Evolutionary conservation across 2,329 filamentous ascomycete genomes (phyloP), one percentile per base, ranked within the genome.

Genomic region (Phaeosphaeriaceae sp.): DNA sequence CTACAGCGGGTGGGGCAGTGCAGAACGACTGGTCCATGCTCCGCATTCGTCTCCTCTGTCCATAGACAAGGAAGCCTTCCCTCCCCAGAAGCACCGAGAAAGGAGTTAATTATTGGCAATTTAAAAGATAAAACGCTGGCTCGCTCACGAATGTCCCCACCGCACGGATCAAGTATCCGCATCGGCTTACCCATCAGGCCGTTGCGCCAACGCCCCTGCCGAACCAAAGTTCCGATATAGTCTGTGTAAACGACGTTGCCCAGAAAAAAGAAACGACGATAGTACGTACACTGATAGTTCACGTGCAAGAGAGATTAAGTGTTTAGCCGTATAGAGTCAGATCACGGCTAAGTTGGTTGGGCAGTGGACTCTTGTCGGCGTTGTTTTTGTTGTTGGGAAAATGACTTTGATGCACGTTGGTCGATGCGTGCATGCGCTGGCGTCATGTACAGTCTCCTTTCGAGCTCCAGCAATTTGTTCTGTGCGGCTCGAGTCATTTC

Each of bases 361-460:
- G 45, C 47, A 50, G 41, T 47, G 53, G 30, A 23, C 42, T 30
- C 28, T 50, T 41, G 51, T 46, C 41, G 17, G 34, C 37, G 40
- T 46, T 45, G 40, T 36, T 48, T 38, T 42, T 44, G 37, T 23
- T 45, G 54, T 50, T 48, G 50, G 46, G 46, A 50, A 49, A 47
- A 30, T 26, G 23, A 11, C 7, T 11, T 8, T 26, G 38, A 54
- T 56, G 58, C 58, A 61, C 50, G 52, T 46, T 63, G 59, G 57
- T 54, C 63, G 52, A 59, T 58, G 59, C 60, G 62, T 62, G 55
- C 58, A 60, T 60, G 60, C 63, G 54, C 64, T 58, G 58, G 58
- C 56, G 56, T 61, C 54, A 58, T 64, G 58, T 63, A 56, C 58
- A 52, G 45, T 64, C 61, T 59, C 54, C 62, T 62, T 59, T 63